Conservation (phyloP, 441 rosid species). For the Syzygium malaccense region DNA sequence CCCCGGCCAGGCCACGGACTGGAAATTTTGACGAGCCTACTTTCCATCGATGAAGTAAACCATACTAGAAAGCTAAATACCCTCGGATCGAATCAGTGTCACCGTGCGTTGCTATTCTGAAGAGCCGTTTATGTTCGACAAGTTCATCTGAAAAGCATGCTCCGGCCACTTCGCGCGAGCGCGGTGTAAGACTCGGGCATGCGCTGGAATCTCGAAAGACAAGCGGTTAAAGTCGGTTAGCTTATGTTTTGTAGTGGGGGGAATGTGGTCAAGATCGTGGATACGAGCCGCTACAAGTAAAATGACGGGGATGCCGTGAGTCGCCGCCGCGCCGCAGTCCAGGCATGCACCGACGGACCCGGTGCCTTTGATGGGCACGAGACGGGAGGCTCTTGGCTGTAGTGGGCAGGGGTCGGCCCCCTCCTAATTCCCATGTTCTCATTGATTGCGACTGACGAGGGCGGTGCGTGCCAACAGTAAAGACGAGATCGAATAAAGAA, state of each 20-base stretch:
- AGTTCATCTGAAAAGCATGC: no score
- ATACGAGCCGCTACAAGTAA: accelerated
- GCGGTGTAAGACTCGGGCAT: background rate
- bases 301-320: background rate
- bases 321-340: background rate
- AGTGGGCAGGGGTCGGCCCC: background rate
- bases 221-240: accelerated
- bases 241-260: accelerated
- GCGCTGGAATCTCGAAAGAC: background rate
- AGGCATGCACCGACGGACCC: background rate
- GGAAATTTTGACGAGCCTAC: background rate
- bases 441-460: background rate
- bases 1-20: background rate
- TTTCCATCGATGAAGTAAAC: background rate
- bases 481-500: background rate
- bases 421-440: background rate
- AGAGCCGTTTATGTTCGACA: no score
- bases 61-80: background rate
- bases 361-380: background rate
- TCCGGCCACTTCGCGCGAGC: no score
- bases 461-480: background rate
- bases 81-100: background rate
- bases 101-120: background rate
- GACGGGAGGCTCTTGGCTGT: background rate
- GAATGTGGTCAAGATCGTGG: background rate